These are phyloP conservation scores for Phytophthora macrochlamydospora DNA, from an alignment of 352 stramenopile genomes.

Conservation along the genomic window DNA sequence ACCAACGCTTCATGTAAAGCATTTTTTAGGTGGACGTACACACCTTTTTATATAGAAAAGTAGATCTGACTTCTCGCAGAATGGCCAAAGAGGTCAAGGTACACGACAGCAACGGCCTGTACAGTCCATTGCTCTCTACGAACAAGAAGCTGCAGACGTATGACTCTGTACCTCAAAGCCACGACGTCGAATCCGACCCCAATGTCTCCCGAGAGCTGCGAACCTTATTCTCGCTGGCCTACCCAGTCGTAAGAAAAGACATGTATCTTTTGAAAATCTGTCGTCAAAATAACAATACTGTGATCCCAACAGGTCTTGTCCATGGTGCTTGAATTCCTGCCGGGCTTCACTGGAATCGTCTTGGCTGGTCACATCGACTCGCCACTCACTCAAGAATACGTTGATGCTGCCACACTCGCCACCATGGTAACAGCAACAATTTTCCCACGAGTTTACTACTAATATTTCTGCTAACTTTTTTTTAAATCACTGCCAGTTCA, in stretches of 20 bases:
- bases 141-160: conserved; percentile 23
- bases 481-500: conserved; percentile 36
- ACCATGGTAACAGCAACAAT: conserved; percentile 53
- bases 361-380: conserved; percentile 71
- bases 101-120: conserved; percentile 7
- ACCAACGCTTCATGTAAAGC: too few relatives aligned
- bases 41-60: too few relatives aligned
- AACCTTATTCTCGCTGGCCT: conserved; percentile 50
- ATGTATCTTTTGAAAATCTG: background rate
- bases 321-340: conserved; percentile 49
- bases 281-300: background rate
- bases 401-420: conserved; percentile 71
- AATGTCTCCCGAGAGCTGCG: conserved; percentile 36
- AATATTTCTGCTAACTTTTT: background rate
- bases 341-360: conserved; percentile 62
- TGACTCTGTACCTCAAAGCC: conserved; percentile 12
- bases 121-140: conserved; percentile 11
- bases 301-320: conserved; percentile 40
- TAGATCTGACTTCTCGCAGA: background rate
- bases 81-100: background rate
- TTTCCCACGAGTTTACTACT: background rate
- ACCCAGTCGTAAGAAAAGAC: conserved; percentile 36
- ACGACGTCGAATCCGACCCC: conserved; percentile 19
- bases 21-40: too few relatives aligned
- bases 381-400: conserved; percentile 55